Evolutionary conservation across 2,329 filamentous ascomycete species (phyloP), one percentile per base, ranked within the genome.

Genomic region (Metarhizium guizhouense): DNA sequence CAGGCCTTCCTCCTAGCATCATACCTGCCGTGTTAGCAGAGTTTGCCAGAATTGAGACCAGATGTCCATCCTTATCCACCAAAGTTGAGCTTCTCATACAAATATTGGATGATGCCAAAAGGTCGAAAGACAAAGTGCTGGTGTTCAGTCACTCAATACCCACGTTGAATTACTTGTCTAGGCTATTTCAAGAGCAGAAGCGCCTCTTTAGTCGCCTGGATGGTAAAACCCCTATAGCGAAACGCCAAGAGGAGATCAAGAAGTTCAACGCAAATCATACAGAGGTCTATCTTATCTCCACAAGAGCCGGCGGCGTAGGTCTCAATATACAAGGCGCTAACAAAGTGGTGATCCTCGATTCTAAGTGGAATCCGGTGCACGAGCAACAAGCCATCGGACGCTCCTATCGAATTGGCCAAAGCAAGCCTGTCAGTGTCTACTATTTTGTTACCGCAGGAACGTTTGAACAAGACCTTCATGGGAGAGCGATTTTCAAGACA

Each of bases 361-460:
- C 87, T 64, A 77, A 79, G 58, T 96, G 85, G 72, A 94, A 92
- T 60, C 92, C 92, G 0, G 80, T 84, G 5, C 78, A 85, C 65
- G 92, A 96, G 68, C 86, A 91, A 63, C 92, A 96, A 70, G 92
- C 92, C 1, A 83, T 96, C 52, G 92, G 90, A 2, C 81, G 92
- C 54, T 87, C 89, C 0, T 96, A 94, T 69, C 88, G 92, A 1
- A 81, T 96, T 38, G 90, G 91, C 0, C 92, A 96, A 68, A 75
- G 72, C 42, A 94, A 92, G 63, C 77, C 81, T 0, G 91, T 95
- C 1, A 92, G 82, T 65, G 90, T 96, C 1, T 96, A 96, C 70
- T 86, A 87, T 18, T 84, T 96, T 59, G 74, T 91, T 30, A 76
- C 84, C 11, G 88, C 84, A 2, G 91, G 90, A 2, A 94, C 90